These are phyloP conservation scores for Fusarium sp. DNA, from an alignment of 2,329 filamentous ascomycete species.

Conservation along the genomic window DNA sequence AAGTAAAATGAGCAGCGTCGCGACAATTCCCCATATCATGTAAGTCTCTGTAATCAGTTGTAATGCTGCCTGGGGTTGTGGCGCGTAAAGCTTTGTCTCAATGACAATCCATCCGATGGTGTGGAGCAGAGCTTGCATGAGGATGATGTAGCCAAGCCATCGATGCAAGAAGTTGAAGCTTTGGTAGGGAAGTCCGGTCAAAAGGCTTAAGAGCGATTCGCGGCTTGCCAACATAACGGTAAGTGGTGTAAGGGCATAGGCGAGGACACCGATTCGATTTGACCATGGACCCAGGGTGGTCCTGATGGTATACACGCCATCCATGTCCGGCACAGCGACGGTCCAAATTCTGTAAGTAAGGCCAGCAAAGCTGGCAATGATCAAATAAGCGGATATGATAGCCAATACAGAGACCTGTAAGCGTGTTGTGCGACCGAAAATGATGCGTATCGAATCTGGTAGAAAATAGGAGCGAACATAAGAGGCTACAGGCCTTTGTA, in stretches of 20 bases:
- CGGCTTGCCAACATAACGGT: neutral
- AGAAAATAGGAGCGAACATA: neutral
- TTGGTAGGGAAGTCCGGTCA: neutral
- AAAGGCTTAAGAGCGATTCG: neutral
- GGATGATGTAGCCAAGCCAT: neutral
- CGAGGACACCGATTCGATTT: neutral
- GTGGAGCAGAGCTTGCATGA: neutral
- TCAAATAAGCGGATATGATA: neutral
- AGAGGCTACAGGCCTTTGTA: neutral
- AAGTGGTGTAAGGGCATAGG: neutral
- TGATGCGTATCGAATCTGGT: neutral
- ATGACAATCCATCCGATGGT: neutral
- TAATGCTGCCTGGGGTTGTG: neutral
- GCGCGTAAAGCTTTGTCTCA: neutral
- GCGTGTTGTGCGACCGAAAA: neutral
- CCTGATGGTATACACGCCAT: neutral
- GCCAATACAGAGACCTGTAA: neutral
- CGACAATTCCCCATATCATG: constrained; percentile 1
- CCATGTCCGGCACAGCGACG: neutral
- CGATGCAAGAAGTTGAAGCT: constrained; percentile 5
- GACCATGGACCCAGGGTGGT: neutral
- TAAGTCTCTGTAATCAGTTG: neutral
- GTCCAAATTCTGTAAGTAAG: neutral
- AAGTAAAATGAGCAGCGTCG: neutral
- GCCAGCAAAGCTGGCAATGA: neutral